These are phyloP conservation scores for Talaromyces sp. DNA, from an alignment of 2,329 filamentous ascomycete genomes.

Conservation along the genomic window DNA sequence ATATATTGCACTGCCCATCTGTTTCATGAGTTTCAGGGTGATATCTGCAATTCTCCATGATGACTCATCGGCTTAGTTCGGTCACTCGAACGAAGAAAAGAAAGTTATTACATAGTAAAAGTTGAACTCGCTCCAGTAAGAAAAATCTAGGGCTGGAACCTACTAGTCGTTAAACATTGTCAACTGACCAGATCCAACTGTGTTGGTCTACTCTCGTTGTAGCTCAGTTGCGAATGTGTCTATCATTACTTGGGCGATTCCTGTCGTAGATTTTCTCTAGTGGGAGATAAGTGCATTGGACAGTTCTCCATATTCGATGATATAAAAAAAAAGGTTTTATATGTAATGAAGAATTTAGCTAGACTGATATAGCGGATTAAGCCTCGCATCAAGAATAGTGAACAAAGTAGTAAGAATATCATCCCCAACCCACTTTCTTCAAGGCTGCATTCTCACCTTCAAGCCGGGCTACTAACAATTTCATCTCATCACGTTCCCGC, in stretches of 20 bases:
- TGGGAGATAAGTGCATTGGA: neutral
- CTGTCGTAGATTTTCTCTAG: neutral
- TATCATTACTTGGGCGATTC: no score
- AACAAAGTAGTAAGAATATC: neutral
- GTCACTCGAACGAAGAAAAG: neutral
- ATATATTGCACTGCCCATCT: neutral
- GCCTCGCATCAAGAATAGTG: neutral
- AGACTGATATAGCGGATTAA: neutral
- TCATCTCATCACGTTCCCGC: slow-evolving; percentile 60
- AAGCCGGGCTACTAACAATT: slow-evolving; percentile 57
- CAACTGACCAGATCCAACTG: no score
- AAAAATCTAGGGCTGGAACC: no score
- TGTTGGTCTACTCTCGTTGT: no score
- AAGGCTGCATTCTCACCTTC: slow-evolving; percentile 63
- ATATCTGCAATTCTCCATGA: neutral
- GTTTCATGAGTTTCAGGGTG: neutral
- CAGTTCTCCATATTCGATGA: neutral
- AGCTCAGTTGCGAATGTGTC: no score
- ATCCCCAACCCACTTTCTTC: slow-evolving; percentile 40
- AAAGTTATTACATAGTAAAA: no score
- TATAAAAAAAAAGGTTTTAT: neutral
- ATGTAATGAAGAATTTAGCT: neutral
- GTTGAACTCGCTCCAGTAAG: no score
- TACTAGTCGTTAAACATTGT: no score
- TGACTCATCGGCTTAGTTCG: neutral